Percentiles rank a stretch among this genome's conserved stretches.
These are phyloP conservation scores for Amniculicola lignicola DNA, from an alignment of 495 filamentous ascomycete genomes.

Conservation along the genomic window DNA sequence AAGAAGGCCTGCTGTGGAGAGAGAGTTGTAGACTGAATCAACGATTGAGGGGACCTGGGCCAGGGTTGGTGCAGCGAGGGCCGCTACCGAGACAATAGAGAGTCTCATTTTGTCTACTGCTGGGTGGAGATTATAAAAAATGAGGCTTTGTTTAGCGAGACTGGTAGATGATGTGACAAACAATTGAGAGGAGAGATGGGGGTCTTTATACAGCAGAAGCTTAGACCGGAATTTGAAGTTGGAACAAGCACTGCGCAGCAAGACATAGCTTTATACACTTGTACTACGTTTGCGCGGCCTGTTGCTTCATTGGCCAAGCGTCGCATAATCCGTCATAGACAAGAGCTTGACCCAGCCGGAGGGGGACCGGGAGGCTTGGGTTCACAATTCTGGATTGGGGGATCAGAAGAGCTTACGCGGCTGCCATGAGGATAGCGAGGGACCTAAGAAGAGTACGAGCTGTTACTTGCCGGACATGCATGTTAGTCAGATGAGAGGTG, in stretches of 20 bases:
- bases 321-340: constrained; percentile 10
- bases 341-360: constrained; percentile 9
- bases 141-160: background rate
- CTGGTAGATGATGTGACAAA: background rate
- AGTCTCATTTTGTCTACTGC: too few relatives aligned
- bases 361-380: constrained; percentile 28
- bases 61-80: background rate
- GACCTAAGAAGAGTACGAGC: background rate
- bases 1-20: background rate
- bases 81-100: background rate
- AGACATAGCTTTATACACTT: constrained; percentile 1
- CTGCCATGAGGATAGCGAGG: background rate
- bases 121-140: too few relatives aligned
- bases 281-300: constrained; percentile 20
- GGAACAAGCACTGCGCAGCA: background rate
- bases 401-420: constrained; percentile 14
- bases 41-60: background rate
- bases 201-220: too few relatives aligned
- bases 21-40: constrained; percentile 3
- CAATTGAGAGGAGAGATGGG: background rate
- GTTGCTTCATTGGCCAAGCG: constrained; percentile 11
- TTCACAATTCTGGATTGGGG: background rate
- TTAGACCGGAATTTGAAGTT: background rate
- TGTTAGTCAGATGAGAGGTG: background rate
- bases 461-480: background rate